Evolutionary conservation across 495 filamentous ascomycete genomes (phyloP).

Genomic region (Penicillium soppii): DNA sequence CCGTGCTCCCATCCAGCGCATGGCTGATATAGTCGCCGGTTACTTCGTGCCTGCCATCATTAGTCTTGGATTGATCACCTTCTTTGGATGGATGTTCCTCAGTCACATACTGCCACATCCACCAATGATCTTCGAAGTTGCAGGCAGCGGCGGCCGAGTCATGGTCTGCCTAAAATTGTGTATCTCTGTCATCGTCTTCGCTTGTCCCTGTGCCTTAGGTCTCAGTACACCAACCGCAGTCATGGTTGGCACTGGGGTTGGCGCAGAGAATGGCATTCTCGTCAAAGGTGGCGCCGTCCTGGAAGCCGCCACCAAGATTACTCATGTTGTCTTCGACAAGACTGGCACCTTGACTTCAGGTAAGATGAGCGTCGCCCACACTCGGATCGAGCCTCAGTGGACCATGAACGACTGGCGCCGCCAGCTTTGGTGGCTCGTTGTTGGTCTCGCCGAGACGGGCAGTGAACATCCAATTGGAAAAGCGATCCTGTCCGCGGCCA

Average conservation of each 20-base stretch:
- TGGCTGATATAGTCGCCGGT: constrained; percentile 88
- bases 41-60: constrained; percentile 94
- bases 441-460: constrained; percentile 89
- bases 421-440: constrained; percentile 88
- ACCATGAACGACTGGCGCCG: constrained; percentile 62
- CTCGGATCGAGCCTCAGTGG: constrained; percentile 67
- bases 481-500: constrained; percentile 73
- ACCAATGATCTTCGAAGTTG: constrained; percentile 83
- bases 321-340: constrained; percentile 97
- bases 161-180: constrained; percentile 98
- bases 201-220: constrained; percentile 93
- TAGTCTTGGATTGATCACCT: constrained; percentile 78
- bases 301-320: constrained; percentile 89
- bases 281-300: constrained; percentile 94
- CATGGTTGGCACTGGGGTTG: constrained; percentile 97
- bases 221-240: constrained; percentile 94
- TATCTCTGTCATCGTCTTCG: constrained; percentile 98
- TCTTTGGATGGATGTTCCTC: constrained; percentile 91
- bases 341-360: constrained; percentile 94
- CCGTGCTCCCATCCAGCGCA: constrained; percentile 89
- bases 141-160: constrained; percentile 77
- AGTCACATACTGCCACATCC: constrained; percentile 81
- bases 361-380: constrained; percentile 84
- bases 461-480: constrained; percentile 94
- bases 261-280: constrained; percentile 94